phyloP scores from a whole-genome alignment of 1,284 basidiomycete genomes.

The Malassezia obtusa region DNA sequence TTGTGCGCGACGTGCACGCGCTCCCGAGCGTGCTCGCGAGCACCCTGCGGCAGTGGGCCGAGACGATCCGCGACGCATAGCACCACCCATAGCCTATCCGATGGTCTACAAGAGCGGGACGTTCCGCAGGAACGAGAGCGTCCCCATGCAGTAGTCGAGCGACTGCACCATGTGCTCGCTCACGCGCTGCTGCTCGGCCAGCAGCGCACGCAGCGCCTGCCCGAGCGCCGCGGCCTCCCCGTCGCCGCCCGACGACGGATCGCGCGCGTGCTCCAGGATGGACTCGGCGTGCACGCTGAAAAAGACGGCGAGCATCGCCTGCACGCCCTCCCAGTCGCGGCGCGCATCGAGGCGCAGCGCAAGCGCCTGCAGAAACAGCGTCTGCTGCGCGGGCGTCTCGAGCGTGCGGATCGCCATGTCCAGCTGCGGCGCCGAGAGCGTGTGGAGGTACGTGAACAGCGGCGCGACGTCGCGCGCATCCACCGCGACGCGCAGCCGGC shows the following conservation, averaged over 20 bases:
- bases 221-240: slow-evolving; percentile 53
- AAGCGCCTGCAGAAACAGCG: slow-evolving; percentile 65
- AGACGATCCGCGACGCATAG: slow-evolving; percentile 39
- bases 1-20: slow-evolving; percentile 79
- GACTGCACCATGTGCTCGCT: slow-evolving; percentile 27
- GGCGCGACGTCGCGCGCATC: slow-evolving; percentile 22
- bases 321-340: slow-evolving; percentile 88
- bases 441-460: slow-evolving; percentile 78
- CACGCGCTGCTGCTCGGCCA: slow-evolving; percentile 28
- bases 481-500: slow-evolving; percentile 22
- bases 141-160: slow-evolving; percentile 42
- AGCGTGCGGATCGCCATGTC: slow-evolving; percentile 78
- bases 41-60: slow-evolving; percentile 72
- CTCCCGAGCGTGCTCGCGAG: slow-evolving; percentile 83
- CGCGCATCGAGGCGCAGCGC: slow-evolving; percentile 64
- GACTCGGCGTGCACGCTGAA: slow-evolving; percentile 75
- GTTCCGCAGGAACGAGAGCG: slow-evolving; percentile 36
- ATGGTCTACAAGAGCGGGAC: slow-evolving; percentile 24
- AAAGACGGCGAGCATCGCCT: slow-evolving; percentile 76
- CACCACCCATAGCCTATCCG: not conserved
- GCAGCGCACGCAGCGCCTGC: slow-evolving; percentile 21
- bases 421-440: slow-evolving; percentile 75
- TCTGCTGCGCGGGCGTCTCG: slow-evolving; percentile 59
- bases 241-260: not conserved
- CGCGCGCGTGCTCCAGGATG: slow-evolving; percentile 54